Percentiles rank a stretch among this genome's conserved stretches.
Evolutionary conservation across 805 yeast genomes (phyloP).

Genomic region (Suhomyces canberraensis): DNA sequence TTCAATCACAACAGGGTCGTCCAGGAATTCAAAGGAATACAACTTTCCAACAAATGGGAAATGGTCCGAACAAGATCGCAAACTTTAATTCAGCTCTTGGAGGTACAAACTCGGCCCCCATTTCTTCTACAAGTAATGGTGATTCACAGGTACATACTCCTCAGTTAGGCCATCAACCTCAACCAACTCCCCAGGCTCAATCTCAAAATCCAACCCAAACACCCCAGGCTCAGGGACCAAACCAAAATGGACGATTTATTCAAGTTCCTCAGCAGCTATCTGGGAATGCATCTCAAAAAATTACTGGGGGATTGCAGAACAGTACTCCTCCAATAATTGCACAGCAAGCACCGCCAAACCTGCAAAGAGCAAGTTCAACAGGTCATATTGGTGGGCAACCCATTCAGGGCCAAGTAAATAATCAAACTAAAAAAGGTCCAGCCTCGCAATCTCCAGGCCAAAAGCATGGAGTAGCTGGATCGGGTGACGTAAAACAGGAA

Average conservation of each 20-base stretch:
- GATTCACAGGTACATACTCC: constrained; percentile 29
- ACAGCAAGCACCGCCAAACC: constrained; percentile 21
- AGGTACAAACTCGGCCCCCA: constrained; percentile 24
- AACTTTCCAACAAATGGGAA: constrained; percentile 17
- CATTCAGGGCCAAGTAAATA: neutral
- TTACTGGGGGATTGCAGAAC: constrained; percentile 11
- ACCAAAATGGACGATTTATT: constrained; percentile 7
- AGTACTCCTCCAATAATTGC: constrained; percentile 24
- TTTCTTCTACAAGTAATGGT: constrained; percentile 10
- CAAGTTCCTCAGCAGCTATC: constrained; percentile 15
- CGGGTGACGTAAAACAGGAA: too few species aligned
- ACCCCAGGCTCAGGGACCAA: constrained; percentile 4
- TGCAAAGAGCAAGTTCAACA: constrained; percentile 13
- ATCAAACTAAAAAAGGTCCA: neutral
- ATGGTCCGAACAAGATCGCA: constrained; percentile 10
- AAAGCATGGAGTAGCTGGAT: neutral
- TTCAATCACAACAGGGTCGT: constrained; percentile 9
- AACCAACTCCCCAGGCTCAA: constrained; percentile 4
- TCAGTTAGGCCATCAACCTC: constrained; percentile 18
- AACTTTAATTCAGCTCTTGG: constrained; percentile 11
- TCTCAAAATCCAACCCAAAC: neutral
- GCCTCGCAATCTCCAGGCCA: neutral
- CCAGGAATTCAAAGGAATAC: constrained; percentile 20
- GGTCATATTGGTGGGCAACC: constrained; percentile 3
- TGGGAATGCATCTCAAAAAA: constrained; percentile 11